These are phyloP conservation scores for Aurifilum marmelostoma DNA, from an alignment of 2,329 filamentous ascomycete species.

Conservation along the genomic window DNA sequence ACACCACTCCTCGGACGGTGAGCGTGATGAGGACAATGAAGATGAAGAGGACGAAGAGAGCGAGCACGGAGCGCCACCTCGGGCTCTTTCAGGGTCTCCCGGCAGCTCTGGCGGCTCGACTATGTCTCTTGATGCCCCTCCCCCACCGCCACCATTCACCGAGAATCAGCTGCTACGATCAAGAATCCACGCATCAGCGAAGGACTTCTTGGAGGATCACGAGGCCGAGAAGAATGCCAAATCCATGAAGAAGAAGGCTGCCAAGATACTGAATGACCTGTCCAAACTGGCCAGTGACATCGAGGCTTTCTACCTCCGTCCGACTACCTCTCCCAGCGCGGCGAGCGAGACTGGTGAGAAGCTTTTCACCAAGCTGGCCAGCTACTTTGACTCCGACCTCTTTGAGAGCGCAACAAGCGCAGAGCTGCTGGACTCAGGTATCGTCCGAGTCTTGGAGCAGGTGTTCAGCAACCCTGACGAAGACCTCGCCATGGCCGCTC, in stretches of 20 bases:
- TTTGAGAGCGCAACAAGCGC: slow-evolving; percentile 94
- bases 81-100: slow-evolving; percentile 70
- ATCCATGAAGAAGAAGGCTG: slow-evolving; percentile 77
- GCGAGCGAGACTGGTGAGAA: slow-evolving; percentile 57
- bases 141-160: slow-evolving; percentile 48
- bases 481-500: slow-evolving; percentile 65
- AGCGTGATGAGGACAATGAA: slow-evolving; percentile 52
- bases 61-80: slow-evolving; percentile 49
- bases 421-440: slow-evolving; percentile 86
- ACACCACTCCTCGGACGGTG: slow-evolving; percentile 42
- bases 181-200: slow-evolving; percentile 75
- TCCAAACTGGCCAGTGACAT: slow-evolving; percentile 74
- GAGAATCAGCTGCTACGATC: slow-evolving; percentile 65
- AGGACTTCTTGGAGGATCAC: slow-evolving; percentile 81
- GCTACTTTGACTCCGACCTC: slow-evolving; percentile 87
- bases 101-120: slow-evolving; percentile 67
- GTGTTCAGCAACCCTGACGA: slow-evolving; percentile 77
- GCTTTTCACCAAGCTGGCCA: slow-evolving; percentile 74
- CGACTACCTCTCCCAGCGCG: slow-evolving; percentile 48
- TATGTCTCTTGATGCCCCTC: slow-evolving; percentile 63
- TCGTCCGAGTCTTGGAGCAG: slow-evolving; percentile 81
- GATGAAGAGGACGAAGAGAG: slow-evolving; percentile 59
- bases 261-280: slow-evolving; percentile 73
- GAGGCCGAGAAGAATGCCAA: slow-evolving; percentile 75
- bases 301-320: slow-evolving; percentile 68